phyloP scores from a whole-genome alignment of 2,329 filamentous ascomycete species.

The Leptoxyphium fumago region DNA sequence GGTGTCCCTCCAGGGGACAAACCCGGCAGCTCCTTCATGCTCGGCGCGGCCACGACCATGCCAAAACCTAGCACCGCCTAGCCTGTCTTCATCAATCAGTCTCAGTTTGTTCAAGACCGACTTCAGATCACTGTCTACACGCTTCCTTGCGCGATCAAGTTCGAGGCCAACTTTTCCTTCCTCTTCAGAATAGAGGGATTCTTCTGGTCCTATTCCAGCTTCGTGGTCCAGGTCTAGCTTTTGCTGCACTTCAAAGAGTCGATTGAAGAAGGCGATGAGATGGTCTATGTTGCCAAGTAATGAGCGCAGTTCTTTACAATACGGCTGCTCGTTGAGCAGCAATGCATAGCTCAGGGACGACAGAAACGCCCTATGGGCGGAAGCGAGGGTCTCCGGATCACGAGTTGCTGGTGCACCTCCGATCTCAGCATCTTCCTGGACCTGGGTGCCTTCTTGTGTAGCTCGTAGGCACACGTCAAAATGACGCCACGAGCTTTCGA shows the following conservation, averaged over 20 bases:
- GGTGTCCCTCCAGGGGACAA: slow-evolving; percentile 57
- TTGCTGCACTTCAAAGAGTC: slow-evolving; percentile 61
- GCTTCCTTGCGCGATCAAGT: slow-evolving; percentile 47
- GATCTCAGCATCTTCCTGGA: background rate
- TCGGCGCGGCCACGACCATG: slow-evolving; percentile 9
- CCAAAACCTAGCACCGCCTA: slow-evolving; percentile 18
- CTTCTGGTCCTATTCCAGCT: slow-evolving; percentile 54
- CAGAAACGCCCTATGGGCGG: slow-evolving; percentile 67
- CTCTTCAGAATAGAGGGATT: slow-evolving; percentile 44
- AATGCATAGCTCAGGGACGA: slow-evolving; percentile 50
- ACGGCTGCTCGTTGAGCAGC: slow-evolving; percentile 48
- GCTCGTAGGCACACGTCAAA: slow-evolving; percentile 52
- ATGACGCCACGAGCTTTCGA: slow-evolving; percentile 64
- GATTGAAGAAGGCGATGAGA: slow-evolving; percentile 60
- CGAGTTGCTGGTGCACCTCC: background rate
- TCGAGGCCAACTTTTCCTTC: slow-evolving; percentile 52
- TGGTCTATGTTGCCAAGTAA: slow-evolving; percentile 66
- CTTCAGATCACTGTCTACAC: slow-evolving; percentile 53
- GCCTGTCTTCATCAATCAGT: slow-evolving; percentile 42
- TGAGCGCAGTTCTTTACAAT: slow-evolving; percentile 50
- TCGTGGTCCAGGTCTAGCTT: slow-evolving; percentile 70
- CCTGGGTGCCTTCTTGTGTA: background rate
- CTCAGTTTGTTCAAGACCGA: slow-evolving; percentile 41
- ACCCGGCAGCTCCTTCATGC: slow-evolving; percentile 27
- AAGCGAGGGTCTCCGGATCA: slow-evolving; percentile 72